A percentile compares a stretch with the other conserved stretches of the same genome.
Evolutionary conservation across 352 stramenopile species (phyloP).

Genomic region (Globisporangium uncinulatum): DNA sequence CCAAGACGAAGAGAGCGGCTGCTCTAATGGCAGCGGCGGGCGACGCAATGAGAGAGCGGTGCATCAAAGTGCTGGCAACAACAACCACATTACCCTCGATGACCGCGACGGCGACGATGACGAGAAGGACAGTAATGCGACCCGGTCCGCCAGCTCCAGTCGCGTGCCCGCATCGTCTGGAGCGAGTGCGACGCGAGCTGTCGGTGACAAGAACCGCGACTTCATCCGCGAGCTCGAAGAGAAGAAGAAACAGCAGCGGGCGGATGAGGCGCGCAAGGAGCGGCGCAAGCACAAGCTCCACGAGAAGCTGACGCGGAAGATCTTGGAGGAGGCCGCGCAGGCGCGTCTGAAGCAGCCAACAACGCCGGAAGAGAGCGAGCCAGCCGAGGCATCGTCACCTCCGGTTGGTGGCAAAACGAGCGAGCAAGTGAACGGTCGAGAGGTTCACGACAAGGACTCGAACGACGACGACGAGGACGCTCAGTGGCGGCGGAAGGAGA

Average conservation of each 20-base stretch:
- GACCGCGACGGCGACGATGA: slow-evolving; percentile 19
- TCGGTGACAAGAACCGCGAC: slow-evolving; percentile 49
- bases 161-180: slow-evolving; percentile 11
- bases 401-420: background rate
- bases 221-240: slow-evolving; percentile 71
- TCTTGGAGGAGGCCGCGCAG: slow-evolving; percentile 37
- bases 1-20: slow-evolving; percentile 28
- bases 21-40: background rate
- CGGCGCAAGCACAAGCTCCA: slow-evolving; percentile 51
- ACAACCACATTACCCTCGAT: slow-evolving; percentile 3
- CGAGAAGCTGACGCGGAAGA: slow-evolving; percentile 48
- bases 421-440: slow-evolving; percentile 6
- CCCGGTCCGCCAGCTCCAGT: slow-evolving; percentile 6
- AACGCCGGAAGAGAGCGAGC: slow-evolving; percentile 17
- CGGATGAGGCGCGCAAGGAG: slow-evolving; percentile 37
- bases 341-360: slow-evolving; percentile 22
- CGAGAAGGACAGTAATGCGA: slow-evolving; percentile 6
- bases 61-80: slow-evolving; percentile 9
- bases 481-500: slow-evolving; percentile 23
- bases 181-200: background rate
- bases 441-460: slow-evolving; percentile 15
- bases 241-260: slow-evolving; percentile 62
- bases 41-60: slow-evolving; percentile 1
- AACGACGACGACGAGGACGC: slow-evolving; percentile 11
- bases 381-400: too few relatives aligned